Evolutionary conservation across 2,329 filamentous ascomycete species (phyloP), one percentile per base, ranked within the genome.

Genomic region (Cladosporium sp.): DNA sequence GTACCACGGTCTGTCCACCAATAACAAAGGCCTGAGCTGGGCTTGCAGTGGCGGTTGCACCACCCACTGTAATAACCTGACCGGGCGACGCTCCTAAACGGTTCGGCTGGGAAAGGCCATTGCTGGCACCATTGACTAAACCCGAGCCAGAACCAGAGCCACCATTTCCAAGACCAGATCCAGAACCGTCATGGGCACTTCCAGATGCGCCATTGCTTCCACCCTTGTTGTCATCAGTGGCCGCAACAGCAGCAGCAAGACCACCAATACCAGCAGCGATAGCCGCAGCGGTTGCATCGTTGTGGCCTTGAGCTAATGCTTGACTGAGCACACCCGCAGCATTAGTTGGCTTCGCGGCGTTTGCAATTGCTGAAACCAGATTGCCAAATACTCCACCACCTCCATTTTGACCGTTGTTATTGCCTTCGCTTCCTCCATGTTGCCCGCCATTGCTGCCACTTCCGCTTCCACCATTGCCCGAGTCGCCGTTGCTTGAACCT

Each of bases 1-100:
- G 63, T 13, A 59, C 35, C 36, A 62, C 52, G 12, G 64, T 68
- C 37, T 69, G 64, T 3, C 67, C 68, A 22, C 52, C 65, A n/a
- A 70, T 37, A 7, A 67, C 62, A 36, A 70, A 64, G 7, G 62
- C 62, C 17, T 64, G 44, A 2, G 58, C 58, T 3, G 63, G 58
- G 2, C 59, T 59, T 15, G 64, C 66, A 12, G 67, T 67, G 35
- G 62, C 57, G 0, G 59, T 58, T 0, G 60, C 55, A 20, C 53
- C 58, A 12, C 35, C 56, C 9, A 53, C 20, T 4, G 56, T 54
- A 20, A 58, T 48, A 17, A 52, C 56, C n/a, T 58, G 56, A 9
- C 48, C 56, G n/a, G 48, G 56, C 12, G 47, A 42, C 8, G 55
- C 55, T 9, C 55, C 55, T 15, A 57, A 15, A 24, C 45, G 55